Evolutionary conservation across 2,329 filamentous ascomycete species (phyloP).

Genomic region (Sarocladium brachiariae): DNA sequence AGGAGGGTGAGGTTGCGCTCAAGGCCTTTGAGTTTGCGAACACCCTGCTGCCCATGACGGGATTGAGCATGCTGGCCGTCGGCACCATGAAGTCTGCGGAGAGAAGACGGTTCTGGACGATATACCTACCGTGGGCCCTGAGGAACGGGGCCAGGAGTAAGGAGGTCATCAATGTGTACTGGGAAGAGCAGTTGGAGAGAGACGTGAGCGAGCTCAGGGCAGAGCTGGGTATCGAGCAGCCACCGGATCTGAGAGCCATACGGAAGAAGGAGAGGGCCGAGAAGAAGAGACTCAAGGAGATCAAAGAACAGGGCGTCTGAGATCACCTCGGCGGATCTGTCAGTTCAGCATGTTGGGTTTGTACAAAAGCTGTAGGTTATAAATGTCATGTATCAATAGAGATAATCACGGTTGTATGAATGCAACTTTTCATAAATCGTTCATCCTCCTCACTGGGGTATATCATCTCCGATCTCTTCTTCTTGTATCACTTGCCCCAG

Average conservation of each 20-base stretch:
- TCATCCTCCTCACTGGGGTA: neutral
- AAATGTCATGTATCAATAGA: constrained; percentile 2
- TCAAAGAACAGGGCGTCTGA: constrained; percentile 15
- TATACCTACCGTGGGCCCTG: constrained; percentile 87
- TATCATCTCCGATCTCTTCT: neutral
- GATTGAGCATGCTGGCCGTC: constrained; percentile 75
- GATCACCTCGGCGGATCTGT: neutral
- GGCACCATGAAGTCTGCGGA: constrained; percentile 80
- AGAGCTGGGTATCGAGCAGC: constrained; percentile 77
- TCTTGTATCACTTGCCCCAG: constrained; percentile 1
- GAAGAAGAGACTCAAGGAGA: constrained; percentile 55
- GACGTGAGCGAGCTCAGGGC: constrained; percentile 69
- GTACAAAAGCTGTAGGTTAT: neutral
- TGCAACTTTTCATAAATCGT: neutral
- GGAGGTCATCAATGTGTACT: constrained; percentile 92
- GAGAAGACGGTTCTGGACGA: constrained; percentile 62
- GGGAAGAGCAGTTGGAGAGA: constrained; percentile 88
- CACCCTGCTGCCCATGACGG: constrained; percentile 91
- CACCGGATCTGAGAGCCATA: constrained; percentile 76
- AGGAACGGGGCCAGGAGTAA: constrained; percentile 69
- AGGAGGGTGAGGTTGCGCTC: constrained; percentile 95
- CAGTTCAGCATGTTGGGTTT: neutral
- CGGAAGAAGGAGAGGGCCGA: constrained; percentile 63
- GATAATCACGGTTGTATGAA: neutral
- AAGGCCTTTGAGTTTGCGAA: constrained; percentile 98